A percentile compares a stretch with the other conserved stretches of the same genome.
Evolutionary conservation across 768 basidiomycete genomes (phyloP).

Genomic region (Podaxis sp.): DNA sequence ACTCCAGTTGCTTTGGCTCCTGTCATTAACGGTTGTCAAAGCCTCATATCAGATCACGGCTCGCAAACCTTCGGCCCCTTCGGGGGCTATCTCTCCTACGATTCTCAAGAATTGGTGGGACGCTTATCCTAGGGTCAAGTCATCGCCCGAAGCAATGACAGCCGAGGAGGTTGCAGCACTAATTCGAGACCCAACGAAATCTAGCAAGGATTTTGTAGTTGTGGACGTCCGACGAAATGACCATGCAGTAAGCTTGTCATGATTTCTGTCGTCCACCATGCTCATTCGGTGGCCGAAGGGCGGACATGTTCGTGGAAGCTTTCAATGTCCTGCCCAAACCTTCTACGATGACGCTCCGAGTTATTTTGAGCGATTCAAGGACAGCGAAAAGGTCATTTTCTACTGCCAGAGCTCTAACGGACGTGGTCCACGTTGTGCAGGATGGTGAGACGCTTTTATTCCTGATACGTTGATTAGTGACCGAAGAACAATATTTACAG

Average conservation of each 20-base stretch:
- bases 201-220: slow-evolving; percentile 31
- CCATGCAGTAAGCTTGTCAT: slow-evolving; percentile 32
- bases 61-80: slow-evolving; percentile 26
- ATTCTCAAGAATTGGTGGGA: slow-evolving; percentile 52
- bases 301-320: slow-evolving; percentile 51
- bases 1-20: neutral
- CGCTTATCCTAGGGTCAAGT: slow-evolving; percentile 42
- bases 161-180: slow-evolving; percentile 37
- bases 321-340: slow-evolving; percentile 47
- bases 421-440: slow-evolving; percentile 52
- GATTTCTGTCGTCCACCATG: neutral
- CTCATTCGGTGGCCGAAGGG: slow-evolving; percentile 31
- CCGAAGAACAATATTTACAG: slow-evolving; percentile 21
- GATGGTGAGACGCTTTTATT: slow-evolving; percentile 37
- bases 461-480: neutral
- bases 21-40: slow-evolving; percentile 16
- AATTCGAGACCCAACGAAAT: slow-evolving; percentile 21
- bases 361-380: slow-evolving; percentile 40
- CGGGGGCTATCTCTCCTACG: slow-evolving; percentile 17
- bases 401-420: slow-evolving; percentile 53
- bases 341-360: slow-evolving; percentile 43
- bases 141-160: slow-evolving; percentile 29
- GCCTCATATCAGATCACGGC: slow-evolving; percentile 50
- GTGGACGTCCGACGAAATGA: slow-evolving; percentile 52
- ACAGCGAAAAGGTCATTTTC: slow-evolving; percentile 45